phyloP scores from a whole-genome alignment of 2,329 filamentous ascomycete genomes.

The Dryadomyces quercus-mongolicae region DNA sequence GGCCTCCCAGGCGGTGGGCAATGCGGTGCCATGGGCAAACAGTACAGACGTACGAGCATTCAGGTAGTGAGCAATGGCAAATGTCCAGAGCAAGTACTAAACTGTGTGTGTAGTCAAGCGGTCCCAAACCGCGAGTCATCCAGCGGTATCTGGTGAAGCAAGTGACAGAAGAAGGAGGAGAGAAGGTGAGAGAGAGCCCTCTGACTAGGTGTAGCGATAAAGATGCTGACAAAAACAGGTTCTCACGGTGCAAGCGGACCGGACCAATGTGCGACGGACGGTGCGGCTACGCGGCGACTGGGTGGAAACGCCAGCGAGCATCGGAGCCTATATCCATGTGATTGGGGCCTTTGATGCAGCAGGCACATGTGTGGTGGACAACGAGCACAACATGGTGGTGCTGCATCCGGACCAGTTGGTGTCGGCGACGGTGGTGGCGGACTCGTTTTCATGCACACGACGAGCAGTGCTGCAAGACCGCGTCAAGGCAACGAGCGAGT shows the following conservation, averaged over 20 bases:
- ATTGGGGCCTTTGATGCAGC: slow-evolving; percentile 61
- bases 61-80: not conserved
- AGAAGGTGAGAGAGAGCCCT: too few species aligned
- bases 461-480: slow-evolving; percentile 90
- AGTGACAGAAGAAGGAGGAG: slow-evolving; percentile 52
- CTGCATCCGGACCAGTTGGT: slow-evolving; percentile 92
- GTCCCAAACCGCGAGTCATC: slow-evolving; percentile 58
- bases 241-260: slow-evolving; percentile 71
- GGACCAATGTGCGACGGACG: slow-evolving; percentile 49
- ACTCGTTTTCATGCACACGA: slow-evolving; percentile 84
- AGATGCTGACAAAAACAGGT: slow-evolving; percentile 36
- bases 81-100: slow-evolving; percentile 40
- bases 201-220: too few species aligned
- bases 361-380: slow-evolving; percentile 75
- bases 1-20: not conserved
- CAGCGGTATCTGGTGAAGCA: slow-evolving; percentile 77
- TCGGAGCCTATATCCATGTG: slow-evolving; percentile 73
- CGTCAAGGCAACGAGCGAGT: slow-evolving; percentile 77
- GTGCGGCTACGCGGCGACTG: slow-evolving; percentile 77
- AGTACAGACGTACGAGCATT: slow-evolving; percentile 41
- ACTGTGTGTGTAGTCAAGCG: slow-evolving; percentile 36
- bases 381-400: slow-evolving; percentile 73
- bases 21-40: slow-evolving; percentile 6
- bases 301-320: slow-evolving; percentile 57
- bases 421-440: slow-evolving; percentile 89